Percentiles rank a stretch among this genome's conserved stretches.
These are phyloP conservation scores for Thermoascus crustaceus DNA, from an alignment of 2,329 filamentous ascomycete species.

Conservation along the genomic window DNA sequence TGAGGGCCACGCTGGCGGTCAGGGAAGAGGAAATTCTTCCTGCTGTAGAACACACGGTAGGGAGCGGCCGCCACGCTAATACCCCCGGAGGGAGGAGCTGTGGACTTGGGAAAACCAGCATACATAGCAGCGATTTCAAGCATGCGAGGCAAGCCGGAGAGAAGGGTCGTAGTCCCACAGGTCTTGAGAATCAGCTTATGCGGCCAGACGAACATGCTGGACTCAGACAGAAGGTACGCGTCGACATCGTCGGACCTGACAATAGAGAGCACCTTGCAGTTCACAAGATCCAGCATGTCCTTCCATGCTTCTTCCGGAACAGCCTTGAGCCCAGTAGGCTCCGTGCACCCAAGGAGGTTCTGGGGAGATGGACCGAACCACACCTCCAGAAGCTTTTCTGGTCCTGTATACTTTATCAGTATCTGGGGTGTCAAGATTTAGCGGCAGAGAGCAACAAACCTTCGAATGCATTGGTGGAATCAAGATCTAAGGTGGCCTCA, in stretches of 20 bases:
- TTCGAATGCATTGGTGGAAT: constrained; percentile 95
- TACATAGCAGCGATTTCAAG: constrained; percentile 82
- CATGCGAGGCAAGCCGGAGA: constrained; percentile 81
- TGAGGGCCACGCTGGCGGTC: constrained; percentile 91
- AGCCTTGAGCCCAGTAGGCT: constrained; percentile 72
- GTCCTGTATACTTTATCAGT: constrained; percentile 47
- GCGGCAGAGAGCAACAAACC: constrained; percentile 43
- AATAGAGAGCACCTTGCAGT: constrained; percentile 95
- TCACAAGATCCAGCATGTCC: constrained; percentile 93
- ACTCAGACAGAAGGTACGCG: constrained; percentile 94
- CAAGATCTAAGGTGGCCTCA: constrained; percentile 83
- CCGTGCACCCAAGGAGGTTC: constrained; percentile 61
- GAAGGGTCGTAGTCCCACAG: constrained; percentile 89
- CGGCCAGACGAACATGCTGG: constrained; percentile 99
- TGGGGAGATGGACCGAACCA: constrained; percentile 84
- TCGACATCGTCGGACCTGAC: constrained; percentile 90
- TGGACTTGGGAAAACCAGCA: constrained; percentile 80
- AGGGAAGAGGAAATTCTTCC: constrained; percentile 96
- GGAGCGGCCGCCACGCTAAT: constrained; percentile 73
- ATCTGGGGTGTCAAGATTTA: constrained; percentile 1
- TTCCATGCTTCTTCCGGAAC: constrained; percentile 84
- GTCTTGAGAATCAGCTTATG: constrained; percentile 99
- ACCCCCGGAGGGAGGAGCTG: constrained; percentile 57
- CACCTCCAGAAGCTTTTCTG: constrained; percentile 96
- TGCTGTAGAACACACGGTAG: constrained; percentile 95